phyloP scores from a whole-genome alignment of 75 land plant genomes.

The Sequoia sempervirens region DNA sequence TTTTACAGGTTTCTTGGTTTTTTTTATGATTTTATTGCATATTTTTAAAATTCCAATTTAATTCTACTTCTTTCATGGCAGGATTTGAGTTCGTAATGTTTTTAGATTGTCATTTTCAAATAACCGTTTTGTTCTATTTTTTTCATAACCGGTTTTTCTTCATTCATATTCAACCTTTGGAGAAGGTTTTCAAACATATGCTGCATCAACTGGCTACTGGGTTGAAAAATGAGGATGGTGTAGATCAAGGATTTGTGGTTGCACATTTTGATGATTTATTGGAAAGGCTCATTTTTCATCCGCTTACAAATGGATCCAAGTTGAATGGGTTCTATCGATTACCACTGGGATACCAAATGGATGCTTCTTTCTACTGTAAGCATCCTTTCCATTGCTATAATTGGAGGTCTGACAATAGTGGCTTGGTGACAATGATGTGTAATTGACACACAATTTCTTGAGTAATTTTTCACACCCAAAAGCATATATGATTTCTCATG shows the following conservation, averaged over 20 bases:
- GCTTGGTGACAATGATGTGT: too few relatives aligned
- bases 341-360: constrained; percentile 98
- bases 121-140: constrained; percentile 6
- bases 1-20: too few relatives aligned
- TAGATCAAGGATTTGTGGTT: constrained; percentile 85
- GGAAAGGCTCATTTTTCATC: constrained; percentile 78
- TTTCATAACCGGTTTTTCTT: not conserved
- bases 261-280: constrained; percentile 76
- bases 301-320: constrained; percentile 67
- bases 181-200: constrained; percentile 61
- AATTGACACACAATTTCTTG: too few relatives aligned
- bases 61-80: not conserved
- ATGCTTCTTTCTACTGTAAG: constrained; percentile 95
- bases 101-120: too few relatives aligned
- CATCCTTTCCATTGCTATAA: not conserved
- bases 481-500: too few relatives aligned
- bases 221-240: constrained; percentile 75
- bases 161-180: not conserved
- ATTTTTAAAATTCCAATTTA: too few relatives aligned
- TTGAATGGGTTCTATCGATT: constrained; percentile 78
- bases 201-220: constrained; percentile 40
- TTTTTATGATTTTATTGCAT: not conserved
- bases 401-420: too few relatives aligned
- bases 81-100: too few relatives aligned
- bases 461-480: too few relatives aligned